Conservation (phyloP, 2,329 filamentous ascomycete species). For the Dactylellina haptotyla region DNA sequence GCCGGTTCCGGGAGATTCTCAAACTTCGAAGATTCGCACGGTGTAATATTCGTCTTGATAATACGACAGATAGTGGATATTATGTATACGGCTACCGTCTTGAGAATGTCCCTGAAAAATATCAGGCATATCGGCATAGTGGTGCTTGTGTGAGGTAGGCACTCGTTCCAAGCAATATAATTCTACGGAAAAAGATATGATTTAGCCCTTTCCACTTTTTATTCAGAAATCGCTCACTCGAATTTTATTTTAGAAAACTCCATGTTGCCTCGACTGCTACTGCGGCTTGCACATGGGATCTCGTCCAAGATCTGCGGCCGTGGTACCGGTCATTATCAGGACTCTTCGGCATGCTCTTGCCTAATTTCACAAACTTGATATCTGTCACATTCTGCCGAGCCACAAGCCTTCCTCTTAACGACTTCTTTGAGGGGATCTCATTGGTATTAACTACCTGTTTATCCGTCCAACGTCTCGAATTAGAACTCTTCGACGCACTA, state of each 20-base stretch:
- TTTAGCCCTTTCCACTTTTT: neutral
- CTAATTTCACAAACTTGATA: conserved; percentile 6
- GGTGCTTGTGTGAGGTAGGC: conserved; percentile 1
- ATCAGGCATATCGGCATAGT: conserved; percentile 5
- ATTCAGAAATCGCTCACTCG: neutral
- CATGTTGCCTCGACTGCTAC: conserved; percentile 1
- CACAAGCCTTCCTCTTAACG: neutral
- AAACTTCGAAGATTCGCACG: conserved; percentile 5
- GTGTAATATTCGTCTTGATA: conserved; percentile 6
- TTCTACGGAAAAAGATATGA: neutral
- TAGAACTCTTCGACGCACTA: neutral
- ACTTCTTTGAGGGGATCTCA: conserved; percentile 1
- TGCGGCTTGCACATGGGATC: neutral
- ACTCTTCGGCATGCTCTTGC: conserved; percentile 1
- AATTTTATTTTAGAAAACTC: neutral
- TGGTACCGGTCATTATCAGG: conserved; percentile 3
- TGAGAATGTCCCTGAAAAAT: conserved; percentile 8
- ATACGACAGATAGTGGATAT: conserved; percentile 12
- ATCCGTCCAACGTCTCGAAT: neutral
- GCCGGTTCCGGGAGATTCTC: conserved; percentile 19
- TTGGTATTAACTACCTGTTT: conserved; percentile 1
- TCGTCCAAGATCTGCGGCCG: conserved; percentile 4
- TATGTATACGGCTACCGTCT: conserved; percentile 9
- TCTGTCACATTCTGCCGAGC: conserved; percentile 5
- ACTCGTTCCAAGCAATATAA: neutral